phyloP scores from a whole-genome alignment of 208 protist genomes.

The Acanthamoeba castellanii region DNA sequence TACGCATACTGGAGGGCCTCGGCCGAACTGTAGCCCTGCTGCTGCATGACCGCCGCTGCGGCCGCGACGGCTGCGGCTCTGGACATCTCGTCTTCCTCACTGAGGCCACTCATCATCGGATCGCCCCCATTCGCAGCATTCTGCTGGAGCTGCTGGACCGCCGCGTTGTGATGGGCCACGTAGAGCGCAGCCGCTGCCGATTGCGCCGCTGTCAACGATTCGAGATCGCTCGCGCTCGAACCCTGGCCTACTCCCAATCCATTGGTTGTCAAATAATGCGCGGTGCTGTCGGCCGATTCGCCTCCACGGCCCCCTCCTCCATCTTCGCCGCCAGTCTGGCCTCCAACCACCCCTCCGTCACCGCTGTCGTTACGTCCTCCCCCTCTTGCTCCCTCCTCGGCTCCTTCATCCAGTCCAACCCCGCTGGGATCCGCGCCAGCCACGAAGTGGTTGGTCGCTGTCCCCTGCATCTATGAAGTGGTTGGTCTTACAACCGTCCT shows the following conservation, averaged over 20 bases:
- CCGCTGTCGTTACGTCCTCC: too few species aligned
- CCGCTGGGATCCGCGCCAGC: background rate
- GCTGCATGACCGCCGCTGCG: background rate
- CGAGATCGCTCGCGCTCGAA: background rate
- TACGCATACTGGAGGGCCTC: conserved; percentile 21
- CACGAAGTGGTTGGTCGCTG: background rate
- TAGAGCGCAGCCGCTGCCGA: background rate
- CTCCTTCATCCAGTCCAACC: background rate
- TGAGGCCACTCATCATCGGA: background rate
- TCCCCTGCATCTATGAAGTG: background rate
- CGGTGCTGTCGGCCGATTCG: too few species aligned
- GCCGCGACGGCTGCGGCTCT: too few species aligned
- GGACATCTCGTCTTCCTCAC: background rate
- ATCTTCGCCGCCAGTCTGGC: background rate
- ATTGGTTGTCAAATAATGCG: background rate
- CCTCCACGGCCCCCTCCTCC: background rate
- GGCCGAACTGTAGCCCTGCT: background rate
- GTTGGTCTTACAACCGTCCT: too few species aligned
- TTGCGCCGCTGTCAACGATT: background rate
- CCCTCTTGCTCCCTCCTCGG: background rate
- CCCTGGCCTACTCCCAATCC: background rate
- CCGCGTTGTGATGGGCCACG: background rate
- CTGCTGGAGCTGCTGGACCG: background rate
- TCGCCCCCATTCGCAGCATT: background rate
- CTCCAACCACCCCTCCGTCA: background rate